Base-by-base conservation (phyloP, 1,284 basidiomycete genomes). In the Pseudozyma tsukubaensis region DNA sequence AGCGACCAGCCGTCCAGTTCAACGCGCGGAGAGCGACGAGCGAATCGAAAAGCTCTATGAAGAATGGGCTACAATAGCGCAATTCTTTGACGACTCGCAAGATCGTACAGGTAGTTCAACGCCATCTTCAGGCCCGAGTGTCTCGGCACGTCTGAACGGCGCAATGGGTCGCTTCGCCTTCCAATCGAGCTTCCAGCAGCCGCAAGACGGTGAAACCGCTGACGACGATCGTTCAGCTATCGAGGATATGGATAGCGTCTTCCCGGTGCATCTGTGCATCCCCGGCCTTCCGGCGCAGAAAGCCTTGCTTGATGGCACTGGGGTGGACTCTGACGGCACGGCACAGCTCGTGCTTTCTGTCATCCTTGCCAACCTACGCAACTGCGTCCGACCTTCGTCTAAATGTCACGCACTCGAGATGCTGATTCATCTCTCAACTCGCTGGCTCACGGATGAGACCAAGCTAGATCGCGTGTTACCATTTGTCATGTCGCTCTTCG, bases 401-500 rank as follows among this genome's bases (percentile, higher is more conserved):
- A 93, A 94, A 83, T 86, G 94, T 32, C 91, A 90, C 40, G 92
- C 92, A 0, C 86, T 99, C 50, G 94, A 97, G 77, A 88, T 97
- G 11, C 91, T 97, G 60, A 88, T 97, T 18, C 93, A 93, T 1
- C 87, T 98, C 6, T 89, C 90, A 4, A 89, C 89, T 1, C 59
- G 74, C 10, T 92, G 92, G 81, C 88, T 99, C 36, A 93, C 92
- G 0, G 97, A 99, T 81, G 96, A 98, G 84, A 94, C 94, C 14
- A 96, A 96, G 83, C 87, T 99, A 49, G 97, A 99, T 83, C 90
- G 95, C 4, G 90, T 98, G 85, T 87, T 97, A 1, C 97, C 97
- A 0, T 98, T 94, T 77, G 89, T 97, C 29, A 90, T 97, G 6
- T 92, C 94, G 45, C 87, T 98, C 12, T 86, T 97, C 19, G 91